These are phyloP conservation scores for Nakaseomyces kungkrabaensis DNA, from an alignment of 1,139 yeast species.

Conservation along the genomic window DNA sequence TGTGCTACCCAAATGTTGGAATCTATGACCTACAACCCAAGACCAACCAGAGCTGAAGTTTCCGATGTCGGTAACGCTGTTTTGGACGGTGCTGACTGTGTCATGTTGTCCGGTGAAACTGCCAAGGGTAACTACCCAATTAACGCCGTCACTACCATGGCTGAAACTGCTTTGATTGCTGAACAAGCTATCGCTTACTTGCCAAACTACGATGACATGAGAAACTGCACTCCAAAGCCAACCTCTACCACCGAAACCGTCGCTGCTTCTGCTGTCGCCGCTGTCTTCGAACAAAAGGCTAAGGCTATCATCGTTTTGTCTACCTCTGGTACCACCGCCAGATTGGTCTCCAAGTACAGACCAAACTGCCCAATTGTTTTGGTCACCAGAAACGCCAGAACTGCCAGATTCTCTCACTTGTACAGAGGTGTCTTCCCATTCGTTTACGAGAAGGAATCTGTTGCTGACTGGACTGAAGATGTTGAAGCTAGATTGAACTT, in stretches of 20 bases:
- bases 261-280: constrained; percentile 94
- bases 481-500: constrained; percentile 90
- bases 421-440: constrained; percentile 99
- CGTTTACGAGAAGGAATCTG: constrained; percentile 58
- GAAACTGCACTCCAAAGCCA: constrained; percentile 78
- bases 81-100: constrained; percentile 99
- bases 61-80: constrained; percentile 99
- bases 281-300: constrained; percentile 92
- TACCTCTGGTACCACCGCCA: constrained; percentile 90
- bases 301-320: constrained; percentile 95
- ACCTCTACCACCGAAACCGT: constrained; percentile 93
- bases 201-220: constrained; percentile 79
- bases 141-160: constrained; percentile 98
- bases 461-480: constrained; percentile 90
- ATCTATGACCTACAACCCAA: constrained; percentile 98
- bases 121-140: constrained; percentile 98
- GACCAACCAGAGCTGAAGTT: constrained; percentile 99
- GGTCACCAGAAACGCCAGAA: constrained; percentile 90
- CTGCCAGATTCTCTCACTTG: constrained; percentile 92
- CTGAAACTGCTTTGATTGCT: constrained; percentile 91
- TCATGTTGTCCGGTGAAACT: constrained; percentile 98
- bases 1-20: constrained; percentile 99
- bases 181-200: constrained; percentile 94
- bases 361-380: constrained; percentile 95
- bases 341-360: constrained; percentile 94